Evolutionary conservation across 106 monocot genomes (phyloP).

Genomic region (Dactylorhiza incarnata): DNA sequence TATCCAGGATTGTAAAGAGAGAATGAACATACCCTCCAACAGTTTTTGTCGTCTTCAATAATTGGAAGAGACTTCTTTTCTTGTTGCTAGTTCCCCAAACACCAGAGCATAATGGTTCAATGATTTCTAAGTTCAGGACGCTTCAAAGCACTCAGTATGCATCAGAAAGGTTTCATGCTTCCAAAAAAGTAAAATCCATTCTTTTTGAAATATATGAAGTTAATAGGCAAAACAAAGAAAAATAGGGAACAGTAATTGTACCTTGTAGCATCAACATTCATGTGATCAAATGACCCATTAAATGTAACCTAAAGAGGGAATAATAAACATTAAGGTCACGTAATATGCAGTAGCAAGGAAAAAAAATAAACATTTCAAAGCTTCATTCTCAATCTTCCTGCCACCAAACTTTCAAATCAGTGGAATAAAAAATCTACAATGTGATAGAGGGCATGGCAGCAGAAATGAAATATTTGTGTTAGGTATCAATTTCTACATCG

Average conservation of each 20-base stretch:
- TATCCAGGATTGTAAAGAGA: not conserved
- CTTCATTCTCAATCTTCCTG: not conserved
- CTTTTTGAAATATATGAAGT: not conserved
- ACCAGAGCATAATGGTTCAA: constrained; percentile 72
- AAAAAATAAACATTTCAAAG: not conserved
- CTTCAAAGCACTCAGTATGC: constrained; percentile 21
- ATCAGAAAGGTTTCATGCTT: not conserved
- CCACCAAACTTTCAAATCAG: not conserved
- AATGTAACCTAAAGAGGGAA: constrained; percentile 65
- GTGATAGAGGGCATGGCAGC: no score
- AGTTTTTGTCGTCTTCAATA: constrained; percentile 95
- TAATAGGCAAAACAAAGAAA: not conserved
- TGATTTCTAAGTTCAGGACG: constrained; percentile 94
- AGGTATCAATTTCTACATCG: no score
- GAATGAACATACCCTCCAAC: constrained; percentile 73
- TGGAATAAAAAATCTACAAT: not conserved
- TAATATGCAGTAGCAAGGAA: not conserved
- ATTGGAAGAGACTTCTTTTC: constrained; percentile 90
- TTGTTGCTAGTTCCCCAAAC: constrained; percentile 81
- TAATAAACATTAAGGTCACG: not conserved
- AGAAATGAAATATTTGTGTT: no score
- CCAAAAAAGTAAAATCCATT: constrained; percentile 5
- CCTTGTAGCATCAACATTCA: constrained; percentile 98
- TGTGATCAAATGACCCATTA: constrained; percentile 98
- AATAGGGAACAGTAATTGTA: constrained; percentile 19